A percentile compares a stretch with the other conserved stretches of the same genome.
These are phyloP conservation scores for Syzygium aqueum DNA, from an alignment of 345 rosid species.

Conservation along the genomic window DNA sequence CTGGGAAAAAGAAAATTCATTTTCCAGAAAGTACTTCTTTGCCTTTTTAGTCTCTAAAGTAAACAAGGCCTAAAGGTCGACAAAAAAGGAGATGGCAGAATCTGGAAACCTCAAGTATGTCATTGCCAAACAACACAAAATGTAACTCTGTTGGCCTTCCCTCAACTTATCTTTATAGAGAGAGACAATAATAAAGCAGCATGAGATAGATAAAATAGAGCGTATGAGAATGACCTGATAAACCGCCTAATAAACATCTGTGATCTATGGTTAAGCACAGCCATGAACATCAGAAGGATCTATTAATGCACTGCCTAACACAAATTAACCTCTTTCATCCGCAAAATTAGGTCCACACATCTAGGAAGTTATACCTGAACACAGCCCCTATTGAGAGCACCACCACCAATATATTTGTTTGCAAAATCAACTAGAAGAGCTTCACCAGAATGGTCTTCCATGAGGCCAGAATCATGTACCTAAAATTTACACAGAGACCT, in stretches of 20 bases:
- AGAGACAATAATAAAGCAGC: background rate
- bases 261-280: background rate
- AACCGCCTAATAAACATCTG: background rate
- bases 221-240: background rate
- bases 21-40: background rate
- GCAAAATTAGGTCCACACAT: background rate
- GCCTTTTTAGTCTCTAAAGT: background rate
- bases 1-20: background rate
- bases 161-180: background rate
- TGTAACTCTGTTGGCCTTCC: background rate
- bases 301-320: background rate
- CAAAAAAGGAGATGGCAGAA: background rate
- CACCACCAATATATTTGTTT: conserved; percentile 83
- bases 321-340: background rate
- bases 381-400: conserved; percentile 80
- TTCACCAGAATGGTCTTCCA: conserved; percentile 62
- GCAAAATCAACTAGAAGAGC: conserved; percentile 93
- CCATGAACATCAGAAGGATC: background rate
- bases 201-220: background rate
- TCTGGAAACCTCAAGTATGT: background rate
- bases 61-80: background rate
- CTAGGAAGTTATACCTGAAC: conserved; percentile 47
- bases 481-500: conserved; percentile 4
- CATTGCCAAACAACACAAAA: background rate
- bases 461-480: conserved; percentile 51